These are phyloP conservation scores for Apiotrichum siamense DNA, from an alignment of 1,284 basidiomycete species.

Conservation along the genomic window DNA sequence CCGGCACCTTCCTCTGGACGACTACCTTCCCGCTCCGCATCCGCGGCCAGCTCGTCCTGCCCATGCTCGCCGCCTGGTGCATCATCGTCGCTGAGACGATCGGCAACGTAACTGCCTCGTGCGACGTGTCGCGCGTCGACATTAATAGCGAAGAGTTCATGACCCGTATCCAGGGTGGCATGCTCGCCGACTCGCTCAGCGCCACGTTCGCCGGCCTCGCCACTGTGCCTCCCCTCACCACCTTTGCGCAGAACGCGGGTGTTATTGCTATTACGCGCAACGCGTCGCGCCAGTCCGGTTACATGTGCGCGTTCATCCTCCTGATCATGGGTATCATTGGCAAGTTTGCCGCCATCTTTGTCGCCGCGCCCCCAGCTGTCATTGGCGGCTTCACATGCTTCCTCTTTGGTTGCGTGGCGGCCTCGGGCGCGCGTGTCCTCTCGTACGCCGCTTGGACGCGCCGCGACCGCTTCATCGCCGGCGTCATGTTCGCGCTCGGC, in stretches of 20 bases:
- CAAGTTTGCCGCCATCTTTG: conserved; percentile 33
- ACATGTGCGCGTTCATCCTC: conserved; percentile 31
- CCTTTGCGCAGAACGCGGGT: conserved; percentile 35
- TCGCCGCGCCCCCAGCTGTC: conserved; percentile 22
- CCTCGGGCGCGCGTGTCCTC: conserved; percentile 67
- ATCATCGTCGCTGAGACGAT: conserved; percentile 33
- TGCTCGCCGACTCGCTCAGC: conserved; percentile 30
- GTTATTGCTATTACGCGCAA: conserved; percentile 36
- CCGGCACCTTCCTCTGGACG: conserved; percentile 30
- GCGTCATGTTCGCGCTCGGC: conserved; percentile 68
- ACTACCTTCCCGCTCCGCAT: conserved; percentile 24
- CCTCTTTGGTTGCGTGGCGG: conserved; percentile 46
- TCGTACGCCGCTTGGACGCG: conserved; percentile 61
- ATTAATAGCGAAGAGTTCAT: conserved; percentile 25
- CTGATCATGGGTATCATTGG: conserved; percentile 33
- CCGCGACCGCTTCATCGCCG: conserved; percentile 67
- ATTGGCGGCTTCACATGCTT: conserved; percentile 35
- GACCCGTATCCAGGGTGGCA: conserved; percentile 30
- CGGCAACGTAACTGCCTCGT: conserved; percentile 28
- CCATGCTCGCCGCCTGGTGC: conserved; percentile 31
- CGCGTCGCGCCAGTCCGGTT: conserved; percentile 27
- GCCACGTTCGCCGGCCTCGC: conserved; percentile 29
- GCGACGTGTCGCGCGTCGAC: conserved; percentile 24
- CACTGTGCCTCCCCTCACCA: conserved; percentile 33
- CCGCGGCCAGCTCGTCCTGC: conserved; percentile 29